Conservation (phyloP, 2,329 filamentous ascomycete species). For the Lasiodiplodia sp. region DNA sequence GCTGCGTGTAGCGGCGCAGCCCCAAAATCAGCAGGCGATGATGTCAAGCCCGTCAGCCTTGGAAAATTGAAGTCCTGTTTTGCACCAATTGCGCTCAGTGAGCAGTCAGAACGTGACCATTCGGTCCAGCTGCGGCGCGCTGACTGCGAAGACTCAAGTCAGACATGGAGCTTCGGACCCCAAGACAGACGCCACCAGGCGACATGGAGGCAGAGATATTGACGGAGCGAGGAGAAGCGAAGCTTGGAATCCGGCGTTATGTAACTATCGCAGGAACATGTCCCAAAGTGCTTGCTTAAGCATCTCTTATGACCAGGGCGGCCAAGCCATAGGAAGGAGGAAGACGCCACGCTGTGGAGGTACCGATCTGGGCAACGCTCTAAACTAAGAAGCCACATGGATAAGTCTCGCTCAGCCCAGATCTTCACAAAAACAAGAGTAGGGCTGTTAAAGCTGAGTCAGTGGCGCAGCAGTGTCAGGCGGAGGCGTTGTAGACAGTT, state of each 20-base stretch:
- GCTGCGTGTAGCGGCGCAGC: neutral
- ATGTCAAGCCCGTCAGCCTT: constrained; percentile 9
- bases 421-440: neutral
- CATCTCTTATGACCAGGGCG: neutral
- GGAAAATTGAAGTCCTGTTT: neutral
- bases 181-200: constrained; percentile 7
- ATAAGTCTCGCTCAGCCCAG: neutral
- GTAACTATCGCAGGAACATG: neutral
- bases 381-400: neutral
- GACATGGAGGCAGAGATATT: neutral
- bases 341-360: neutral
- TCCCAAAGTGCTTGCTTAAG: neutral
- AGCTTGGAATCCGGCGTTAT: constrained; percentile 8
- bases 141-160: constrained; percentile 5
- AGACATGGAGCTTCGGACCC: neutral
- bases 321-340: constrained; percentile 1
- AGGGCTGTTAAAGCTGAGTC: neutral
- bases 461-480: neutral
- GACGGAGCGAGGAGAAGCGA: neutral
- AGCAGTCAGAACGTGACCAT: neutral
- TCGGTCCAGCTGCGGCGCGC: neutral
- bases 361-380: neutral
- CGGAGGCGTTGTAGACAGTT: constrained; percentile 6
- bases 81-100: neutral
- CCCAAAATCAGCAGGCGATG: neutral